Evolutionary conservation across 352 stramenopile genomes (phyloP), one percentile per base, ranked within the genome.

Genomic region (Phytophthora fragariaefolia): DNA sequence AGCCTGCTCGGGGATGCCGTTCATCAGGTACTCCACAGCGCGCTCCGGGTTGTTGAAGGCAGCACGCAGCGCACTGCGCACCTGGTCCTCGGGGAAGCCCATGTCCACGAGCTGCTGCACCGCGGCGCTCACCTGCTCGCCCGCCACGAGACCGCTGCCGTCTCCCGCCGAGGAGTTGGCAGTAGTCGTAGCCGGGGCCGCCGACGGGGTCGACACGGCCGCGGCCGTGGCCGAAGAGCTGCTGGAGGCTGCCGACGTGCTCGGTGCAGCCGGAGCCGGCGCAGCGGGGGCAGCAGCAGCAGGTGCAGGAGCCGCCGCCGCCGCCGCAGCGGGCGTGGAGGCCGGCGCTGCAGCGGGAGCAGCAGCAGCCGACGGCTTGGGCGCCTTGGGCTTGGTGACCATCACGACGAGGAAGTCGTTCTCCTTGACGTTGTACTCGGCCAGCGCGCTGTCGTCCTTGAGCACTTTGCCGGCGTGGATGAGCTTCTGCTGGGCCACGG

Each of bases 1-100:
- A 30, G 71, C 66, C 27, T 85, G 77, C 36, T 92, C 77, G 18
- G 89, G 87, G 47, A 96, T 95, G 28, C 88, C 84, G 36, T 89
- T 95, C 88, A 96, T 96, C 58, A 97, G 56, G 63, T 97, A 97
- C 68, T 97, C 86, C 27, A 96, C 87, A 0, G 89, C 90, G 22
- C 90, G 87, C 42, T 96, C 83, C 3, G 84, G 63, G 82, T 97
- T 95, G 77, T 93, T 93, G 63, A 94, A 97, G 6, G 90, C 90
- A 2, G 89, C 89, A 40, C 84, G 77, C 26, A 97, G 68, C 1
- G 89, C 89, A 22, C 73, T 77, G 30, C 84, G 85, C 23, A 92
- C 86, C 56, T 97, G 85, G 53, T 96, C 87, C 58, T 96, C 85
- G 2, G 89, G 89, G 63, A 96, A 96, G 7, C 89, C 89, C 89